Conservation (phyloP, 345 rosid species). For the Lumnitzera racemosa region DNA sequence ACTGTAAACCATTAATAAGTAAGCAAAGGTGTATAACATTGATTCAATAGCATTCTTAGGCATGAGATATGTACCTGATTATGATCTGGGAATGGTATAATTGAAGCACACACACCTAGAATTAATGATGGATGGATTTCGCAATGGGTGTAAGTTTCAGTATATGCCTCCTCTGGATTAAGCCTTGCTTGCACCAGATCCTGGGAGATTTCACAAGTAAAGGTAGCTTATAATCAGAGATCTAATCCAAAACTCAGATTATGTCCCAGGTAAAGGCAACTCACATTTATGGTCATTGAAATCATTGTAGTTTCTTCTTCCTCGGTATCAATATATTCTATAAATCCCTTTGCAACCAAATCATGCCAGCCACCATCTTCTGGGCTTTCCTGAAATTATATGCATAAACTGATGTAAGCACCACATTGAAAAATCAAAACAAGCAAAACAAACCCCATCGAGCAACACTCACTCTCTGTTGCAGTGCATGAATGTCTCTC, state of each 20-base stretch:
- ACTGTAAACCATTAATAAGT: constrained; percentile 37
- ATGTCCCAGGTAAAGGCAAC: constrained; percentile 14
- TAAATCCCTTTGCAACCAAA: constrained; percentile 76
- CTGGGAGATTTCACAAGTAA: constrained; percentile 25
- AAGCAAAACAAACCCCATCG: not conserved
- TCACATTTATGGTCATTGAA: constrained; percentile 96
- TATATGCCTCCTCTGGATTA: constrained; percentile 70
- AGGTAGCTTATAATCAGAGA: not conserved
- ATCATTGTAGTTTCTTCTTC: constrained; percentile 99
- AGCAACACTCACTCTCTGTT: constrained; percentile 55
- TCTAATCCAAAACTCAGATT: not conserved
- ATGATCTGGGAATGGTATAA: constrained; percentile 98
- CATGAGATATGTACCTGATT: constrained; percentile 60
- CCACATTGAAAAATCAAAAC: not conserved
- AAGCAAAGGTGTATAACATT: constrained; percentile 1
- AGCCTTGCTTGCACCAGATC: constrained; percentile 88
- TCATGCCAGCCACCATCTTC: constrained; percentile 98
- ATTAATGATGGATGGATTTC: constrained; percentile 98
- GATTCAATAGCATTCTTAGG: constrained; percentile 4
- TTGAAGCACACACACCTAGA: constrained; percentile 96
- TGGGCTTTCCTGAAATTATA: constrained; percentile 51
- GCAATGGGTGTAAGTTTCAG: constrained; percentile 90
- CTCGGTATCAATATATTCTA: constrained; percentile 94
- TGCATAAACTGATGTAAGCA: not conserved
- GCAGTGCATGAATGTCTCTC: constrained; percentile 75